These are phyloP conservation scores for Fusarium sp. DNA, from an alignment of 2,329 filamentous ascomycete species.

Conservation along the genomic window DNA sequence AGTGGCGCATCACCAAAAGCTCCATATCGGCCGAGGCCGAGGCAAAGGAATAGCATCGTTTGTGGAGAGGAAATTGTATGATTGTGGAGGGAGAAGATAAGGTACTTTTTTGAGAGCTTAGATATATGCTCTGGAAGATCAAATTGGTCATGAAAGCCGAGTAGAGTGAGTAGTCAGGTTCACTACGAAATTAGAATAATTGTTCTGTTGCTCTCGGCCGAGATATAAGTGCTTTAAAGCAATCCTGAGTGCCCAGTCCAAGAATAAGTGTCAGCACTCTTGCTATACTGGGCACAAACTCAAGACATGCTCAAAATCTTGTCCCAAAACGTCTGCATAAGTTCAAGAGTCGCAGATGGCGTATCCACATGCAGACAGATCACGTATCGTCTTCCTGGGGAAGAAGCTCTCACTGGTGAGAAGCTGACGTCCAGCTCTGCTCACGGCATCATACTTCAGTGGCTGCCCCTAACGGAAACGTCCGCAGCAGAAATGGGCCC, in stretches of 20 bases:
- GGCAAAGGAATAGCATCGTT: neutral
- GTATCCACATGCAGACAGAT: neutral
- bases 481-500: constrained; percentile 18
- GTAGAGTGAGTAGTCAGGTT: too few relatives aligned
- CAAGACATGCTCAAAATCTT: neutral
- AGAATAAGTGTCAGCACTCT: neutral
- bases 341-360: neutral
- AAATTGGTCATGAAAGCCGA: neutral
- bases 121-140: neutral
- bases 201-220: neutral
- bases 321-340: neutral
- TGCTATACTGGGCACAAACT: neutral
- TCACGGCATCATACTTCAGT: constrained; percentile 16
- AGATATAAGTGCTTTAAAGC: neutral
- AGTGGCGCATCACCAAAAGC: constrained; percentile 25
- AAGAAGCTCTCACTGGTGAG: constrained; percentile 20
- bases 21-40: constrained; percentile 2
- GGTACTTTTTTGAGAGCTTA: too few relatives aligned
- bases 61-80: too few relatives aligned
- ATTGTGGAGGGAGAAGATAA: too few relatives aligned
- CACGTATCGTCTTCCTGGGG: constrained; percentile 15
- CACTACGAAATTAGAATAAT: neutral
- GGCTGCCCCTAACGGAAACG: constrained; percentile 34
- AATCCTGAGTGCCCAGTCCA: neutral
- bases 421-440: constrained; percentile 4